These are phyloP conservation scores for Quercus lobata DNA, from an alignment of 331 rosid genomes.

Conservation along the genomic window DNA sequence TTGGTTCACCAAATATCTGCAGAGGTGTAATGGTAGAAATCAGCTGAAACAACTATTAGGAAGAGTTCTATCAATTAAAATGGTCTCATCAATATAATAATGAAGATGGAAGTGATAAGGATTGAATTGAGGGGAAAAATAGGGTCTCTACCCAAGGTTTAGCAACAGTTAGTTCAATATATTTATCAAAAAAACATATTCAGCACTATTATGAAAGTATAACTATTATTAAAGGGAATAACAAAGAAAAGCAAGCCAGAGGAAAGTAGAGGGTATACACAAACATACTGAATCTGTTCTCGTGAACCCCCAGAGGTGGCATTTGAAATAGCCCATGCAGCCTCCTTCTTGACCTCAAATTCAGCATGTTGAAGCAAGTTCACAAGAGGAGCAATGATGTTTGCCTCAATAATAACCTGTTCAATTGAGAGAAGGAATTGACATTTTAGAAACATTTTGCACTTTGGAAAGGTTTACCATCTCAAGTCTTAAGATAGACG, in stretches of 20 bases:
- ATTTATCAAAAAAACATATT: too few relatives aligned
- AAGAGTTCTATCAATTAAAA: not conserved
- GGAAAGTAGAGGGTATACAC: not conserved
- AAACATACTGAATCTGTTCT: conserved; percentile 61
- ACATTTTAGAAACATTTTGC: not conserved
- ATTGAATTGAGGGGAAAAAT: too few relatives aligned
- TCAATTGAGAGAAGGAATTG: too few relatives aligned
- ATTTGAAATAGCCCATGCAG: too few relatives aligned
- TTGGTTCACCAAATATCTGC: conserved; percentile 43
- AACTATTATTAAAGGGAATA: not conserved
- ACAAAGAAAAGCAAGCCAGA: not conserved
- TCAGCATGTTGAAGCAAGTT: conserved; percentile 63
- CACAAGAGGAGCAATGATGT: conserved; percentile 50
- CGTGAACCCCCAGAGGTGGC: conserved; percentile 53
- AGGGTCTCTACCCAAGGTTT: too few relatives aligned
- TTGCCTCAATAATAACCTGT: conserved; percentile 69
- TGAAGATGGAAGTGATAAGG: too few relatives aligned
- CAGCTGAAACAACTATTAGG: not conserved
- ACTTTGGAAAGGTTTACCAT: too few relatives aligned
- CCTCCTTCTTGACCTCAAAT: conserved; percentile 51
- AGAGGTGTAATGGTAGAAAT: not conserved
- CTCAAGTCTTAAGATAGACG: too few relatives aligned
- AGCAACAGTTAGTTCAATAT: too few relatives aligned
- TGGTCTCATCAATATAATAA: too few relatives aligned
- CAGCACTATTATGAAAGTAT: too few relatives aligned